Base-by-base conservation (phyloP, 106 monocot species). In the Iris macrosiphon region DNA sequence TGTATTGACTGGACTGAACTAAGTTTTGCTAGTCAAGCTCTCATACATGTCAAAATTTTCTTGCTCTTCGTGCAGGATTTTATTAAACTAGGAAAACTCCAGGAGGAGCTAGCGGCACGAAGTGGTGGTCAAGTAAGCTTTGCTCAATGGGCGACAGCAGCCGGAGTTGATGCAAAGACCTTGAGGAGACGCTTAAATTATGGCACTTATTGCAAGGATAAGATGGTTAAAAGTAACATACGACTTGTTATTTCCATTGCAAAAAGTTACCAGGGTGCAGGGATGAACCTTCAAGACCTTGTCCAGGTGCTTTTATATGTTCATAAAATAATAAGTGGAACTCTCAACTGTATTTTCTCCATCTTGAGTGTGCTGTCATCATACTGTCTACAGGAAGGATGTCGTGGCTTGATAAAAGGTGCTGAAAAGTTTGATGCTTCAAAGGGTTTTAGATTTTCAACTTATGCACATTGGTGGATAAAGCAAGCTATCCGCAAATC, bases 391-490 rank as follows among this genome's bases (percentile, higher is more conserved):
- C 65, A 96, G 95, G 95, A 89, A 82, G 95, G 95, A 56, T 89
- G 85, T 30, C 66, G 89, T 43, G 95, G 95, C 25, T 63, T 96
- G 19, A 71, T 89, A 58, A 86, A 77, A 56, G 95, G 85, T 64
- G 76, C 79, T 59, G 95, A 96, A 64, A 96, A 89, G 57, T 96
- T 96, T 77, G 95, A 96, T 73, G 89, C 82, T 46, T 77, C 95
- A n/a, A 96, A 96, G 63, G 95, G 95, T 24, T 96, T 96, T 52
- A 89, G 86, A 60, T 96, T 96, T 63, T 96, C 95, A 26, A 96
- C 95, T 0, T 96, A 96, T 72, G 89, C 95, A 17, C 86, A 96
- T 72, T 96, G 89, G 89, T 96, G 95, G 89, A 89, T 96, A 55
- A 89, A 79, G 67, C 89, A 96, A 80, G 82, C 85, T 67, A 79